Evolutionary conservation across 2,329 filamentous ascomycete genomes (phyloP), one percentile per base, ranked within the genome.

Genomic region (Keithomyces neogunnii): DNA sequence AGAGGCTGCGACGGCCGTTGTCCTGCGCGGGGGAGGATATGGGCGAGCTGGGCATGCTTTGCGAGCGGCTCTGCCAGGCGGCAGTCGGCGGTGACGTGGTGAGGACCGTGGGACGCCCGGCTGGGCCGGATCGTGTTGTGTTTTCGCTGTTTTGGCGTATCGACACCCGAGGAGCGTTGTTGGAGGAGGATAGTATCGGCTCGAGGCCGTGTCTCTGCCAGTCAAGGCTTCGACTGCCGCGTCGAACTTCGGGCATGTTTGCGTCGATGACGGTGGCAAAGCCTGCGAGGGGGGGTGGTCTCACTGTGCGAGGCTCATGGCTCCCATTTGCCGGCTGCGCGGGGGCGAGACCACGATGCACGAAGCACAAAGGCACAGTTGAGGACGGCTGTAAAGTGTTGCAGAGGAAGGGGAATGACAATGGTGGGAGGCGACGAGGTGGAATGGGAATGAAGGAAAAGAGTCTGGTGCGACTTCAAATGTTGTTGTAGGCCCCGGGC

Each of bases 161-260:
- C 38, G 39, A 1, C 19, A 19, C 19, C 19, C 19, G 19, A 19
- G 33, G 28, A 4, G n/a, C 4, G 2, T 19, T 30, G 10, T 13
- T 28, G 19, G 33, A 40, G n/a, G 46, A 32, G 10, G 50, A 52
- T 19, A 1, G 40, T 19, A 35, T 28, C n/a, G 36, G 36, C 13
- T 31, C 33, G 31, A 32, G 43, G 11, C 35, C n/a, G 10, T 45
- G 42, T n/a, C 48, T 19, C 35, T 33, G 59, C 46, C 11, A 61
- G 47, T 29, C 57, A 51, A 42, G 58, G 52, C 50, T 60, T 56
- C 33, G 60, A 57, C 49, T 56, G 43, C 62, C 64, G 55, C 59
- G 56, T 47, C 62, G 58, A 49, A 65, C 57, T 52, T 65, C 59
- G 45, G 64, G 63, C 64, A 66, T 66, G 31, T 45, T 59, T 40